These are phyloP conservation scores for Monilinia laxa DNA, from an alignment of 2,329 filamentous ascomycete species.

Conservation along the genomic window DNA sequence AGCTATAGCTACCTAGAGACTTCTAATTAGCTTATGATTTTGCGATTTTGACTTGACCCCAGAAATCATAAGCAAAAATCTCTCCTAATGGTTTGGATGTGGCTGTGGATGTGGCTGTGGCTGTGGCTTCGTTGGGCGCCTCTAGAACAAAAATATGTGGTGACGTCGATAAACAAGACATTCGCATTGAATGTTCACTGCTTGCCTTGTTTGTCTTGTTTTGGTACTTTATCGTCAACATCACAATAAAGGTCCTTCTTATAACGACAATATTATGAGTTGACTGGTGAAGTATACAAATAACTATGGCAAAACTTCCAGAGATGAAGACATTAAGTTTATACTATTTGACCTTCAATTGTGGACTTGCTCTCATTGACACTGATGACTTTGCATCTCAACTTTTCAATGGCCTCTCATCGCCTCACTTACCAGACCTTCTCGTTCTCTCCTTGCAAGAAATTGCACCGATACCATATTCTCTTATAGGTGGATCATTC, in stretches of 20 bases:
- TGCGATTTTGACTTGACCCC: not conserved
- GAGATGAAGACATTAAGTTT: slow-evolving; percentile 52
- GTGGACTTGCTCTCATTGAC: slow-evolving; percentile 70
- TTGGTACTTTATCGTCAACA: not conserved
- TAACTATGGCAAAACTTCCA: slow-evolving; percentile 1
- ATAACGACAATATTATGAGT: not conserved
- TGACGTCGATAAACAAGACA: not conserved
- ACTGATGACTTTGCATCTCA: slow-evolving; percentile 68
- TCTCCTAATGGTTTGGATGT: not conserved
- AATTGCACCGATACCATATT: slow-evolving; percentile 77
- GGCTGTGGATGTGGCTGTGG: not conserved
- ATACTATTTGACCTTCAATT: slow-evolving; percentile 88
- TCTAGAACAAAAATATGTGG: not conserved
- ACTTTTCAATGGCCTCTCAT: slow-evolving; percentile 59
- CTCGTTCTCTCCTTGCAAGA: slow-evolving; percentile 78
- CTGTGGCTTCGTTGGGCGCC: too few species aligned
- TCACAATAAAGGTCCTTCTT: not conserved
- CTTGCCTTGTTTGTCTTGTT: not conserved
- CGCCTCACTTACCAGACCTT: slow-evolving; percentile 60
- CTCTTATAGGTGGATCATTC: slow-evolving; percentile 82
- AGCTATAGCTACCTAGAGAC: too few species aligned
- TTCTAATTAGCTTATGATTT: not conserved
- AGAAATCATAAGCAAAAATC: not conserved
- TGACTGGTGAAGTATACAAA: not conserved
- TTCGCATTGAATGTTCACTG: not conserved